Conservation (phyloP, 2,329 filamentous ascomycete species). For the Aspergillus viridinutans region DNA sequence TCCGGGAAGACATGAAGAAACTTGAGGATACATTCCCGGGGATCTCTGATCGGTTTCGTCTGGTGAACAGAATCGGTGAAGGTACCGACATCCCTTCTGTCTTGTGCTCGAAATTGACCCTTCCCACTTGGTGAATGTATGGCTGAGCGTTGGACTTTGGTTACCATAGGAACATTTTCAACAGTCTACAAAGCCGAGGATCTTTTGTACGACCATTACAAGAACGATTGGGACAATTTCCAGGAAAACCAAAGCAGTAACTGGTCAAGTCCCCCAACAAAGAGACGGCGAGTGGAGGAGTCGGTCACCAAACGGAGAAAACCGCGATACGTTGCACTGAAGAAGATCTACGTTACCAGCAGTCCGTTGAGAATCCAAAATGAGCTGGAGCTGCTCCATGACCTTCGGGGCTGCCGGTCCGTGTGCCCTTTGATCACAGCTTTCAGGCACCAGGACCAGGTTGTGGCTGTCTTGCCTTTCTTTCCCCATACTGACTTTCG, state of each 20-base stretch:
- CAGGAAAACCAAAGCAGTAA: slow-evolving; percentile 58
- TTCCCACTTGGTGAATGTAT: not conserved
- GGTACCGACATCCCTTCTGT: slow-evolving; percentile 48
- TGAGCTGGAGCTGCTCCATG: slow-evolving; percentile 88
- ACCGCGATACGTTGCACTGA: slow-evolving; percentile 86
- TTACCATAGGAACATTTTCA: slow-evolving; percentile 79
- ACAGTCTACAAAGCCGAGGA: slow-evolving; percentile 99
- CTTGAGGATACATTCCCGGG: slow-evolving; percentile 78
- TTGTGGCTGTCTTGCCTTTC: slow-evolving; percentile 90
- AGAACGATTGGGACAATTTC: slow-evolving; percentile 80
- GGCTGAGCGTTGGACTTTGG: slow-evolving; percentile 5
- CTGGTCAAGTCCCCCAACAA: slow-evolving; percentile 66
- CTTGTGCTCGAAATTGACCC: not conserved
- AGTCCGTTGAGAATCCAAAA: slow-evolving; percentile 91
- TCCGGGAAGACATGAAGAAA: slow-evolving; percentile 81
- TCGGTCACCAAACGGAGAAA: slow-evolving; percentile 43
- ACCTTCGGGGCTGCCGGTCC: slow-evolving; percentile 74
- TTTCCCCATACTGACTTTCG: slow-evolving; percentile 95
- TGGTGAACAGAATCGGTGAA: slow-evolving; percentile 97
- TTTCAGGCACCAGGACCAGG: slow-evolving; percentile 91
- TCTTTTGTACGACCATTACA: slow-evolving; percentile 73
- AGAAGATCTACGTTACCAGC: slow-evolving; percentile 99
- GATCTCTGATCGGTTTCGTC: slow-evolving; percentile 76
- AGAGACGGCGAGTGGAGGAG: slow-evolving; percentile 46
- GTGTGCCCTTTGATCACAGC: slow-evolving; percentile 96